phyloP scores from a whole-genome alignment of 805 yeast genomes.

The Nakazawaea laoshanensis region DNA sequence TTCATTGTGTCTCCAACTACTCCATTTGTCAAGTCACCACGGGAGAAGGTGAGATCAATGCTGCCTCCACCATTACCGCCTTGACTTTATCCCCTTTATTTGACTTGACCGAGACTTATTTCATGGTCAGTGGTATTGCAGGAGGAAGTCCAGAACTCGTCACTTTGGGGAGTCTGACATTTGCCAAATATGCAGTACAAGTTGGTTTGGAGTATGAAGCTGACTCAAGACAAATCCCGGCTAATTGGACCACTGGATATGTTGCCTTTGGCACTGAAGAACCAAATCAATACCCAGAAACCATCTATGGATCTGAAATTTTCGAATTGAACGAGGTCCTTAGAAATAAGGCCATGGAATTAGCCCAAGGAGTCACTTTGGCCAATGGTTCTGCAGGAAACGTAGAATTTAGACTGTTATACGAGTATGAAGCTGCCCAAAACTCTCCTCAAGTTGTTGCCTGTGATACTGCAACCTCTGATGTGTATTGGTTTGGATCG shows the following conservation, averaged over 20 bases:
- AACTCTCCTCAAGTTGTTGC: slow-evolving; percentile 35
- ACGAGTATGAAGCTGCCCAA: slow-evolving; percentile 42
- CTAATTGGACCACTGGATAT: slow-evolving; percentile 55
- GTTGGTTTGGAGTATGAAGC: slow-evolving; percentile 53
- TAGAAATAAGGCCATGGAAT: slow-evolving; percentile 46
- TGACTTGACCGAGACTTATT: slow-evolving; percentile 52
- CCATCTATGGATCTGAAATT: slow-evolving; percentile 56
- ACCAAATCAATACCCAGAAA: slow-evolving; percentile 42
- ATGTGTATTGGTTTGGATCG: slow-evolving; percentile 51
- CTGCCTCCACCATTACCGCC: slow-evolving; percentile 52
- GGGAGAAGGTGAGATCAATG: slow-evolving; percentile 67
- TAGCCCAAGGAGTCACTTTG: slow-evolving; percentile 37
- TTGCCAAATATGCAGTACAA: slow-evolving; percentile 53
- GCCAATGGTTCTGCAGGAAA: slow-evolving; percentile 37
- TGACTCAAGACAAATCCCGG: slow-evolving; percentile 39
- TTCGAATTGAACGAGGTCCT: slow-evolving; percentile 52
- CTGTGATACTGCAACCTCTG: slow-evolving; percentile 56
- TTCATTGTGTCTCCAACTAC: slow-evolving; percentile 47
- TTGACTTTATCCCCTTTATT: slow-evolving; percentile 43
- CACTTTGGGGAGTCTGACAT: slow-evolving; percentile 53
- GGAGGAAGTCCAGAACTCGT: slow-evolving; percentile 52
- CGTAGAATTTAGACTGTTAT: slow-evolving; percentile 36
- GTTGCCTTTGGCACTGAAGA: slow-evolving; percentile 43
- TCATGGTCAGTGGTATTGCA: slow-evolving; percentile 57
- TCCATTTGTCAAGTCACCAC: slow-evolving; percentile 52